Base-by-base conservation (phyloP, 768 basidiomycete species). In the Podaxis rugospora region DNA sequence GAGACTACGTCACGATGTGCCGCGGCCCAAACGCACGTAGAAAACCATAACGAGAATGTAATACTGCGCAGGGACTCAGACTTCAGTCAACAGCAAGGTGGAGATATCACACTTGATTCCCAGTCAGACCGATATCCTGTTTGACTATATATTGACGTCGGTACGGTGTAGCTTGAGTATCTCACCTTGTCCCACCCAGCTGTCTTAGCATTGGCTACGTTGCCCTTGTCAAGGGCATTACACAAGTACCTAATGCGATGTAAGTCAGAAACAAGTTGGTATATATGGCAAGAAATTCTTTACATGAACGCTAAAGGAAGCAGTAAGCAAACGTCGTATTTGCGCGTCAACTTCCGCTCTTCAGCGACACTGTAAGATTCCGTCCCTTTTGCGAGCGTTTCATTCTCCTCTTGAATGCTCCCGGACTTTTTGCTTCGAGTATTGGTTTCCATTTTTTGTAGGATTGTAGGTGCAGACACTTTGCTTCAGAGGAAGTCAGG, bases 201-300 rank as follows among this genome's bases (percentile, higher is more conserved):
- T 1, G 82, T 82, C 62, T 83, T 80, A 4, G 82, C 82, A 65
- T 83, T 83, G 5, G 76, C 78, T 1, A 82, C 75, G 59, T 81
- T 82, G 2, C 80, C 78, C 67, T 81, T 81, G 64, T 80, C 79
- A 28, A 80, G 66, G 0, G 79, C 80, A 66, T 82, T 82, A 61
- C 76, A 79, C 10, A 82, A 69, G 63, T 82, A 81, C 78, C 78
- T 80, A 40, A 5, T 11, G 18, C 42, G 11, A 23, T 32, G 47
- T 10, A 60, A 11, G 21, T 16, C 21, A 35, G 44, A 28, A 39
- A 18, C 16, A 5, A 5, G 16, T 13, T 14, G 7, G 7, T 9
- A 11, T 18, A 23, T 18, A 32, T 11, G 21, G 14, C 14, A 7
- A 49, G n/a, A 14, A 13, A 14, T 18, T 32, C 36, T 68, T 62